Evolutionary conservation across 2,329 filamentous ascomycete genomes (phyloP), one percentile per base, ranked within the genome.

Genomic region (Sclerotinia glacialis): DNA sequence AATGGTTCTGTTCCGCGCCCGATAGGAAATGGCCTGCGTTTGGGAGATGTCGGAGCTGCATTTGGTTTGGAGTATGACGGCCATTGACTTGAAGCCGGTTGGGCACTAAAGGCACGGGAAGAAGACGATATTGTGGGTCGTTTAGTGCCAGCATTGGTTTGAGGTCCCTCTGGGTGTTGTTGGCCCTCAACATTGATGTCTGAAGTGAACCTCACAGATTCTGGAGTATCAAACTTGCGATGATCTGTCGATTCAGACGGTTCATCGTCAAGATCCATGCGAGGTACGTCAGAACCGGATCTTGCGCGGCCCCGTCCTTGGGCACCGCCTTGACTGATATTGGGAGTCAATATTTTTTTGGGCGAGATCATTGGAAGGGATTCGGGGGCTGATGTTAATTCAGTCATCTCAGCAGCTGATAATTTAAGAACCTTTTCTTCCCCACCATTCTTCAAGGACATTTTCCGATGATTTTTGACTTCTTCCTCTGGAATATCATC

Each of bases 321-420:
- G 14, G 67, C 69, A 63, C 75, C 64, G 67, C 78, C 74, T 71
- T 78, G 76, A 69, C 77, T 71, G 74, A 71, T 68, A 67, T 72
- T 54, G 67, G 69, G 67, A 21, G 71, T 14, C 59, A 73, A 31
- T n/a, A 69, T 31, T 44, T 67, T 68, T 26, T 76, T 74, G 3
- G 82, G 76, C 18, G 81, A 75, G 1, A 83, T 82, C 0, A 88
- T 76, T 16, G 86, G 86, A 2, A 89, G 77, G 0, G 85, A 87
- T 37, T 86, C 83, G 7, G 85, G 84, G 1, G 83, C 80, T 37
- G 80, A 82, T 18, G 83, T 82, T 67, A 89, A 76, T 67, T 85
- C 82, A 64, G 85, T 82, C 74, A 88, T 86, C 72, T 86, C 83
- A 47, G 80, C 82, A 9, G 83, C 83, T 0, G 85, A 86, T 34